Evolutionary conservation across 192 early-diverging fungal genomes (phyloP).

Genomic region (Funneliformis mosseae): DNA sequence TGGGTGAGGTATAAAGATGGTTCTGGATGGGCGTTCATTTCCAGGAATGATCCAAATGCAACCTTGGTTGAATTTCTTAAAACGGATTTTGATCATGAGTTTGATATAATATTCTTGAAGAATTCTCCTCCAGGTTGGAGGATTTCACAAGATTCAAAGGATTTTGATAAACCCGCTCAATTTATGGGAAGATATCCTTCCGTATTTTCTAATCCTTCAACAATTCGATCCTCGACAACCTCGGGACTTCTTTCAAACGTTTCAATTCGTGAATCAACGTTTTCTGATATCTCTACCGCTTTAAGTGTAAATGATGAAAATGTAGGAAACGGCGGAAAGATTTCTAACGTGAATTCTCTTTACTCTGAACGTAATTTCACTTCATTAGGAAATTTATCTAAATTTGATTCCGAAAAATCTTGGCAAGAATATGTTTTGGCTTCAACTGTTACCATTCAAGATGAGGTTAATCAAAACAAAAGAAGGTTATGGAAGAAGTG

Average conservation of each 20-base stretch:
- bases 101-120: not conserved
- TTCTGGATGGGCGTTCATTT: slow-evolving; percentile 1
- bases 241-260: not conserved
- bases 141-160: not conserved
- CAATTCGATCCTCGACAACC: not conserved
- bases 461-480: slow-evolving; percentile 10
- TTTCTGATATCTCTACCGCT: not conserved
- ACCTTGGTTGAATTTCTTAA: not conserved
- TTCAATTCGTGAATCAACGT: not conserved
- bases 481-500: not conserved
- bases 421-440: slow-evolving; percentile 27
- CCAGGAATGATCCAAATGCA: slow-evolving; percentile 11
- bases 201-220: not conserved
- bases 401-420: not conserved
- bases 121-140: slow-evolving; percentile 3
- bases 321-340: not conserved
- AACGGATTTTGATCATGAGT: not conserved
- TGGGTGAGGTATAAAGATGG: slow-evolving; percentile 4
- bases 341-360: not conserved
- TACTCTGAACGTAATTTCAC: not conserved
- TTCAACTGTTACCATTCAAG: slow-evolving; percentile 8
- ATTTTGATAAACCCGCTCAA: not conserved
- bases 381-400: not conserved
- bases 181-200: not conserved
- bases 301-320: not conserved